Percentiles rank a stretch among this genome's conserved stretches.
Conservation (phyloP, 2,329 filamentous ascomycete species). For the Microdochium paspali region DNA sequence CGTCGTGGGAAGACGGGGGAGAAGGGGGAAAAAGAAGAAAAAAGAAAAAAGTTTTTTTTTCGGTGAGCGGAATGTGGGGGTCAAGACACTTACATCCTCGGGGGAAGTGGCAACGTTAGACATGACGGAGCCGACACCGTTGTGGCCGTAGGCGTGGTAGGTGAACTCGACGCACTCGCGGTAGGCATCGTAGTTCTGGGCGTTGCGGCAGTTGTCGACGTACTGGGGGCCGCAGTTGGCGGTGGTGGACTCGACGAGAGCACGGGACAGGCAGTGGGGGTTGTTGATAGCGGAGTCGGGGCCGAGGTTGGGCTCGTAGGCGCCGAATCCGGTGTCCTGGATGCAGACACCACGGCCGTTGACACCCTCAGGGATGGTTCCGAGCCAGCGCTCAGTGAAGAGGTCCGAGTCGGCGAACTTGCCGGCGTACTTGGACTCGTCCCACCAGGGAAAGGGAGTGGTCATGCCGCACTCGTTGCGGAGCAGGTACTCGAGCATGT, state of each 20-base stretch:
- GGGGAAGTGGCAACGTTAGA: slow-evolving; percentile 21
- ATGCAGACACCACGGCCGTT: slow-evolving; percentile 1
- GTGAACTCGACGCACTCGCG: slow-evolving; percentile 16
- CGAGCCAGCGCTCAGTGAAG: slow-evolving; percentile 19
- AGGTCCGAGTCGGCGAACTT: slow-evolving; percentile 19
- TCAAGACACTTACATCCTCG: slow-evolving; percentile 8
- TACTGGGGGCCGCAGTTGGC: slow-evolving; percentile 17
- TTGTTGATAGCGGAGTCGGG: slow-evolving; percentile 14
- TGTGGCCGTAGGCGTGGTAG: slow-evolving; percentile 25
- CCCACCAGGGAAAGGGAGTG: slow-evolving; percentile 28
- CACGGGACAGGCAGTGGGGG: slow-evolving; percentile 19
- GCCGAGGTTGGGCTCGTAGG: slow-evolving; percentile 13
- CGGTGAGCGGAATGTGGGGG: no score
- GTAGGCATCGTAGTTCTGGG: slow-evolving; percentile 18
- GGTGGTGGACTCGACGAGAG: slow-evolving; percentile 20
- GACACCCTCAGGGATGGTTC: slow-evolving; percentile 3
- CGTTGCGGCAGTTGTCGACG: slow-evolving; percentile 20
- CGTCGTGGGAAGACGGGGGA: neutral
- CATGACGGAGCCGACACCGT: slow-evolving; percentile 25
- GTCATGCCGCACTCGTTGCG: slow-evolving; percentile 26
- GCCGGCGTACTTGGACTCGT: slow-evolving; percentile 25
- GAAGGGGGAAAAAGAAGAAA: neutral
- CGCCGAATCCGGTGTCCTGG: neutral
- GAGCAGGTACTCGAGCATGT: slow-evolving; percentile 24
- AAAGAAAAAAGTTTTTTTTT: neutral